Percentiles rank a stretch among this genome's conserved stretches.
Evolutionary conservation across 495 filamentous ascomycete species (phyloP).

Genomic region (Halenospora varia): DNA sequence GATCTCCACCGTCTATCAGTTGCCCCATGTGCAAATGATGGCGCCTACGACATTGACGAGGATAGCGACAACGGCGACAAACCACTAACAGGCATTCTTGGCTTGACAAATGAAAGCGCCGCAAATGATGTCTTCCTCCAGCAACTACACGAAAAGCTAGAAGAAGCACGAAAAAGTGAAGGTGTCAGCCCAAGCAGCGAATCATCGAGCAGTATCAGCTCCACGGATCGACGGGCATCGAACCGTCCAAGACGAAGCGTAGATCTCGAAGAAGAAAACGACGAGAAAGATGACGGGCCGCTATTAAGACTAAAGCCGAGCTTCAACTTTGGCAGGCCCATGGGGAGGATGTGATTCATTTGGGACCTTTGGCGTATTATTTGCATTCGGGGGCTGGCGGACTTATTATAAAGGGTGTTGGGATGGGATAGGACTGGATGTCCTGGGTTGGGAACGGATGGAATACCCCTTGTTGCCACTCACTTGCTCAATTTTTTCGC

Average conservation of each 20-base stretch:
- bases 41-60: background rate
- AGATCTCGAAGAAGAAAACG: constrained; percentile 3
- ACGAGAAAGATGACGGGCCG: constrained; percentile 18
- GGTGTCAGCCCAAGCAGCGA: constrained; percentile 13
- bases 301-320: constrained; percentile 21
- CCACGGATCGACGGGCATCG: background rate
- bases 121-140: constrained; percentile 19
- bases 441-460: background rate
- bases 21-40: background rate
- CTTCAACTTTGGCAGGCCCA: constrained; percentile 25
- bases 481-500: background rate
- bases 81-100: constrained; percentile 20
- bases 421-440: background rate
- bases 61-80: constrained; percentile 15
- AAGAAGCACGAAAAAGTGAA: constrained; percentile 18
- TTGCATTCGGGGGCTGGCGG: background rate
- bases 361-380: background rate
- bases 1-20: constrained; percentile 6
- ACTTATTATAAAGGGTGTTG: background rate
- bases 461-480: background rate
- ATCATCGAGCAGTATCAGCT: background rate
- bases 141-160: constrained; percentile 19
- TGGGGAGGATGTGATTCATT: constrained; percentile 21
- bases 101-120: constrained; percentile 15
- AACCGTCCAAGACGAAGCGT: background rate